Evolutionary conservation across 1,284 basidiomycete species (phyloP).

Genomic region (Singerocomus inundabilis): DNA sequence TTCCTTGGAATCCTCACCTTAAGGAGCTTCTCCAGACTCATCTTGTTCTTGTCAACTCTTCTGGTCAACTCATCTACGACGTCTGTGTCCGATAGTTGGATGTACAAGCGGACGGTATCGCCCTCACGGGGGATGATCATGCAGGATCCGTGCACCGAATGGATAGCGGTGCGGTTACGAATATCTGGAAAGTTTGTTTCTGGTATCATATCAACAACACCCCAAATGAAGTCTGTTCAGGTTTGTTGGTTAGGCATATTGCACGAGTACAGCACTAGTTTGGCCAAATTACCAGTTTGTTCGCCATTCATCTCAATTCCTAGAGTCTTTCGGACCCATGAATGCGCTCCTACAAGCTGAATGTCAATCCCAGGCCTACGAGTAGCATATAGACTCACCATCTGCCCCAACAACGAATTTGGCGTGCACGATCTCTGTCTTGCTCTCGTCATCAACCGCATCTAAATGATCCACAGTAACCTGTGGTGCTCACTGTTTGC

Average conservation of each 20-base stretch:
- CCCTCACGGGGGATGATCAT: conserved; percentile 79
- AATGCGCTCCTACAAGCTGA: conserved; percentile 61
- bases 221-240: conserved; percentile 67
- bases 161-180: conserved; percentile 61
- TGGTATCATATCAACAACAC: conserved; percentile 70
- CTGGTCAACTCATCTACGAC: conserved; percentile 49
- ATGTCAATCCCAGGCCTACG: neutral
- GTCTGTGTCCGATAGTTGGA: conserved; percentile 60
- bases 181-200: conserved; percentile 82
- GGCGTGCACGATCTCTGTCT: conserved; percentile 34
- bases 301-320: conserved; percentile 76
- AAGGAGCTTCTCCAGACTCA: conserved; percentile 61
- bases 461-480: conserved; percentile 41
- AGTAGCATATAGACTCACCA: conserved; percentile 37
- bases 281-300: conserved; percentile 45
- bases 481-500: conserved; percentile 24
- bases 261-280: neutral
- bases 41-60: conserved; percentile 59
- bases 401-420: conserved; percentile 66
- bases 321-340: conserved; percentile 74
- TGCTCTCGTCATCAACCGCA: conserved; percentile 25
- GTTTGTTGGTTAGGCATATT: neutral
- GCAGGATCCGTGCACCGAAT: conserved; percentile 60
- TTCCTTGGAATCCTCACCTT: conserved; percentile 39
- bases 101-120: conserved; percentile 72